Base-by-base conservation (phyloP, 2,329 filamentous ascomycete species). In the Colletotrichum gloeosporioides region DNA sequence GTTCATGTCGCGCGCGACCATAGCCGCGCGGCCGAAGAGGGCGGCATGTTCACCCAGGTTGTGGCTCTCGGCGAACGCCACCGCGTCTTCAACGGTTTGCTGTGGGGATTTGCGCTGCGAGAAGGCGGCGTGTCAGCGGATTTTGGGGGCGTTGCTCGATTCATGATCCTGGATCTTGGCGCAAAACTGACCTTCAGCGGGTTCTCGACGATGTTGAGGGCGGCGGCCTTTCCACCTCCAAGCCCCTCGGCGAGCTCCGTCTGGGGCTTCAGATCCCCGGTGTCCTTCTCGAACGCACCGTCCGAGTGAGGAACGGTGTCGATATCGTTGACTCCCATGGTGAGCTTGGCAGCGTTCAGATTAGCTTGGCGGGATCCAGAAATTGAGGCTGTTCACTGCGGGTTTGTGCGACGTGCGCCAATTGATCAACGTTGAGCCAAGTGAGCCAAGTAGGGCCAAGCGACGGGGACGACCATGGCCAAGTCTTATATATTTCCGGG, bases 21-120 rank as follows among this genome's bases (percentile, higher is more conserved):
- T 81, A 6, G 84, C 84, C 16, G 82, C 85, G 18, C 84, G 83
- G n/a, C 81, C 82, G 69, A 86, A 85, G 13, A 85, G 71, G 85
- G 82, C 86, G 1, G 88, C 82, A 73, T 90, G 85, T 53, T 91
- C 88, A 1, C 82, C 80, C 71, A 93, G 83, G 57, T 85, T 86
- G 76, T 90, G 83, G 3, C 86, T 81, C 18, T 83, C 82, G n/a
- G 90, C 91, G 78, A 91, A 92, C 57, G 83, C 80, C 12, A 86
- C 84, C 3, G 90, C 91, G 72, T 91, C 86, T 25, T 79, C 49
- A 44, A 69, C 66, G 22, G 66, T 59, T 16, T 69, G 44, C n/a
- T 69, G 44, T 34, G 66, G 66, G 77, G 53, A 87, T 63, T 81
- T 79, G 44, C 77, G 71, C 82, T 83, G 63, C 15, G 15, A 15